Conservation (phyloP, 306 rosid genomes). For the Prunus dulcis region DNA sequence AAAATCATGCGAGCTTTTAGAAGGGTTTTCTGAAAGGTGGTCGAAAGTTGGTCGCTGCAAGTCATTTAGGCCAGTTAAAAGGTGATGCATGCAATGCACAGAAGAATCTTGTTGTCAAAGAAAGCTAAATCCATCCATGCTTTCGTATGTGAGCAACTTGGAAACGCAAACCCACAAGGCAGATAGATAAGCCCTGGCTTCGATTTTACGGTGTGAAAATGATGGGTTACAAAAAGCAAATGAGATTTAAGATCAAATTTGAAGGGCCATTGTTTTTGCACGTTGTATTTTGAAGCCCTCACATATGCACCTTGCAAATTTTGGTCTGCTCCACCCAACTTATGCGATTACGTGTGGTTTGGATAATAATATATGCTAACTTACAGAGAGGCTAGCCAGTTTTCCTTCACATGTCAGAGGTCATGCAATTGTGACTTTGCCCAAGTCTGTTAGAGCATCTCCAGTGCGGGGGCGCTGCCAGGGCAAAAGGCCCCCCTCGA, state of each 20-base stretch:
- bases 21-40: not conserved
- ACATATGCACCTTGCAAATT: conserved; percentile 22
- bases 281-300: conserved; percentile 11
- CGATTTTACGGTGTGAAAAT: not conserved
- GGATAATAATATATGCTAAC: conserved; percentile 34
- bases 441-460: conserved; percentile 38
- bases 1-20: not conserved
- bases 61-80: conserved; percentile 23
- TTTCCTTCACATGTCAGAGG: conserved; percentile 48
- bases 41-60: conserved; percentile 10
- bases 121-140: not conserved
- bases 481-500: too few species aligned
- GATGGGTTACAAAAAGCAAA: conserved; percentile 6
- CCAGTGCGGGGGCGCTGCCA: too few species aligned
- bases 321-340: conserved; percentile 40
- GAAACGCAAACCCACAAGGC: conserved; percentile 7
- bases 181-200: not conserved
- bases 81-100: not conserved
- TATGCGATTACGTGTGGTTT: conserved; percentile 30
- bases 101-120: not conserved
- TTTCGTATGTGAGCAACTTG: not conserved
- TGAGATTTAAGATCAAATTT: not conserved
- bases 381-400: conserved; percentile 42
- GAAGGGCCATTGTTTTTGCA: not conserved
- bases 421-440: conserved; percentile 59